Percentiles rank a stretch among this genome's conserved stretches.
These are phyloP conservation scores for Spizellomyces sp. DNA, from an alignment of 192 early-diverging fungal species.

Conservation along the genomic window DNA sequence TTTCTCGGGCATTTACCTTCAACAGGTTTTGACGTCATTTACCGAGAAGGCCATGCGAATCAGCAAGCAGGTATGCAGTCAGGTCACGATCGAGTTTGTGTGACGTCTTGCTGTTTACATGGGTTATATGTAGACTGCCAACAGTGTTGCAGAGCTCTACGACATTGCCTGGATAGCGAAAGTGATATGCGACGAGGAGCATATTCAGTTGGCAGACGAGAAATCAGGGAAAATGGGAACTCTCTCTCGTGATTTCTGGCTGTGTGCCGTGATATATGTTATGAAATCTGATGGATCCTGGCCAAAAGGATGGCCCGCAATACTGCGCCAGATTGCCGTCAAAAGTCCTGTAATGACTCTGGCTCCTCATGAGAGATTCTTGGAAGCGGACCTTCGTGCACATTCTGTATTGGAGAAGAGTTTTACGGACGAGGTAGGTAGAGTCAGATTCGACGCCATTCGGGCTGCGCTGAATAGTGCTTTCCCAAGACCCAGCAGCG, in stretches of 20 bases:
- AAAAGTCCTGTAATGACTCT: conserved; percentile 85
- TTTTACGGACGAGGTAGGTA: conserved; percentile 50
- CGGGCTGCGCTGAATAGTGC: conserved; percentile 5
- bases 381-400: conserved; percentile 86
- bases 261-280: conserved; percentile 79
- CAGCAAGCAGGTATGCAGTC: neutral
- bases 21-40: conserved; percentile 39
- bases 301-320: conserved; percentile 71
- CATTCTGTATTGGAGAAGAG: conserved; percentile 78
- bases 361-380: conserved; percentile 66
- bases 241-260: conserved; percentile 90
- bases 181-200: conserved; percentile 39
- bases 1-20: conserved; percentile 29
- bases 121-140: too few species aligned
- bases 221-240: conserved; percentile 55
- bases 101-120: too few species aligned
- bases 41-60: conserved; percentile 36
- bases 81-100: too few species aligned
- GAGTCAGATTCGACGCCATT: neutral
- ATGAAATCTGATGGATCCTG: conserved; percentile 74
- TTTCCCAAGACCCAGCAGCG: conserved; percentile 54
- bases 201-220: conserved; percentile 16
- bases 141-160: conserved; percentile 25
- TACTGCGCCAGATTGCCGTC: conserved; percentile 73
- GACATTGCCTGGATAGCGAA: conserved; percentile 41